Evolutionary conservation across 305 asterid genomes (phyloP), one percentile per base, ranked within the genome.

Genomic region (Andrographis paniculata): DNA sequence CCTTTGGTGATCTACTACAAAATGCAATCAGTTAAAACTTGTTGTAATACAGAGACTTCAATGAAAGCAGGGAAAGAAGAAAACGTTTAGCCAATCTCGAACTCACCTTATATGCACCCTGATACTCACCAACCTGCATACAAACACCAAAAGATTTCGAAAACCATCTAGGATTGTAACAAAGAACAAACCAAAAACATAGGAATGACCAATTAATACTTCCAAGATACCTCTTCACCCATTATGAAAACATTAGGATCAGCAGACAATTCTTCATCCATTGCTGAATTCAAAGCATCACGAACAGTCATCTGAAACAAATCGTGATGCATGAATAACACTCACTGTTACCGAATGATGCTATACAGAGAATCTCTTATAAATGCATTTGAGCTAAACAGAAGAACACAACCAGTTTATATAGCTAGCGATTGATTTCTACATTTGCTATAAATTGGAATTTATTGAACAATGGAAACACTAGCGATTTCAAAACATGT

Each of bases 201-300:
- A 13, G 13, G 12, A 33, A 33, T 24, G 4, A 24, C 4, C 38
- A 33, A 33, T 5, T 33, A 33, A 2, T 10, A 33, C 12, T 6
- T 5, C 2, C 38, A 6, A 11, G 46, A 12, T 66, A 89, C 98
- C 95, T 89, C 98, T 77, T 89, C 98, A 21, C 96, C 98, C 94
- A 89, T 82, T 36, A 86, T 2, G 55, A 89, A 80, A 13, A 89
- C 96, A 60, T 64, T 72, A 30, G 95, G 84, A 64, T 89, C 96
- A 20, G 96, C 98, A 19, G 95, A 71, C 96, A 89, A 86, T 74
- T 89, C 98, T 62, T 89, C 98, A 63, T 86, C 94, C 20, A 89
- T 69, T 31, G 96, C 96, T 43, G 98, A 86, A 70, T 82, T 89
- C 46, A 89, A 59, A 58, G 96, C 98, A 50, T 86, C 95, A 30